Evolutionary conservation across 768 basidiomycete genomes (phyloP), one percentile per base, ranked within the genome.

Genomic region (Auricularia sp.): DNA sequence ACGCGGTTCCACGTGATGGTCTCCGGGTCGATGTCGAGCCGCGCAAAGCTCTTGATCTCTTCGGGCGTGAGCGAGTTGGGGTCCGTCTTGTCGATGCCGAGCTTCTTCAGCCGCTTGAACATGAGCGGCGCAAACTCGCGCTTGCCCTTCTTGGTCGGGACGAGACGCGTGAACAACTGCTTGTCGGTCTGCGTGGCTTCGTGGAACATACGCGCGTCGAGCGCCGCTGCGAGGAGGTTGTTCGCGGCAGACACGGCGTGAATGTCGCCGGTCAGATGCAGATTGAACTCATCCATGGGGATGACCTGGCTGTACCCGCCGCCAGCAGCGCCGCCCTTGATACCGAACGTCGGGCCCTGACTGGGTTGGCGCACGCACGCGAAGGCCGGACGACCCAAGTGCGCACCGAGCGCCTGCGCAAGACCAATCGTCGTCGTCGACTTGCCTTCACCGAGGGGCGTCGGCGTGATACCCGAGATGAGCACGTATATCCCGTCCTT

Each of bases 281-380:
- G 77, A 76, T 98, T 98, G 77, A 99, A 98, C 90, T 98, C 96
- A 71, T 98, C 96, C 96, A 98, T 98, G 51, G 96, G 96, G 77
- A 98, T 98, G 71, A 99, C 91, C 73, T 97, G 95, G 73, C 92
- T 93, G 79, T 98, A 99, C 62, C 96, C 96, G 66, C 96, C 96
- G 47, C 97, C 96, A 53, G 96, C 96, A 43, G 96, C 96, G 70
- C 96, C 97, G 69, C 96, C 96, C 77, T 99, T 99, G 80, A 99
- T 97, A 69, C 96, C 96, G 73, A 98, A 99, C 0, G 96, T 98
- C 39, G 96, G 96, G 12, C 97, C 96, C 76, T 99, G 96, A 77
- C 93, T 94, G 3, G 97, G 97, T 73, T 99, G 97, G 64, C 96
- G 88, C 29, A 98, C 94, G 74, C 94, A 97, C 58, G 97, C 96